These are phyloP conservation scores for Alternaria sp. DNA, from an alignment of 2,329 filamentous ascomycete genomes.

Conservation along the genomic window DNA sequence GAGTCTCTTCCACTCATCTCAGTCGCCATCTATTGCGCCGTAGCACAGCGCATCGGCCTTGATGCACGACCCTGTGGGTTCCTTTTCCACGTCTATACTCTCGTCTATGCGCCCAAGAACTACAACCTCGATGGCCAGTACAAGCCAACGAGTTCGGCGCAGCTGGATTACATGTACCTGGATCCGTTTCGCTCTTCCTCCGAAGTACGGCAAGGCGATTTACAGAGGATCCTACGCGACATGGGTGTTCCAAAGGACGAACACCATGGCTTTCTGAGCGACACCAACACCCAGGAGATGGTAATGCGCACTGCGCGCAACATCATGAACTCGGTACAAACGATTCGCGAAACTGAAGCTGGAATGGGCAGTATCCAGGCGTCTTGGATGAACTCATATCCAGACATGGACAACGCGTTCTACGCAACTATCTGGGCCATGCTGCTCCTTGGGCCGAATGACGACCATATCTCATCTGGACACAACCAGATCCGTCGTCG, in stretches of 20 bases:
- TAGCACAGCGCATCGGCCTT: conserved; percentile 77
- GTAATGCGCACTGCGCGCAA: conserved; percentile 80
- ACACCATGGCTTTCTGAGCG: conserved; percentile 64
- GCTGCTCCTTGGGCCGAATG: conserved; percentile 48
- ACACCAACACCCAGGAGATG: conserved; percentile 70
- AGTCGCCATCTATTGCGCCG: conserved; percentile 81
- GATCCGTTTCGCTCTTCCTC: conserved; percentile 77
- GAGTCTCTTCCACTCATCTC: conserved; percentile 87
- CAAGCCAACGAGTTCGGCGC: conserved; percentile 34
- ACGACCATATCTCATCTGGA: conserved; percentile 29
- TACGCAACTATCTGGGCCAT: conserved; percentile 78
- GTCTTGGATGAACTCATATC: conserved; percentile 37
- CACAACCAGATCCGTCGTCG: conserved; percentile 51
- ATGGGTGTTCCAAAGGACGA: conserved; percentile 52
- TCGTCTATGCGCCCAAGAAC: conserved; percentile 69
- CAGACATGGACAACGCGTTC: conserved; percentile 65
- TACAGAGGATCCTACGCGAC: conserved; percentile 66
- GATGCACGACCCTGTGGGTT: conserved; percentile 80
- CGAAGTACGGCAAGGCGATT: conserved; percentile 67
- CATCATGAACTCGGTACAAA: conserved; percentile 74
- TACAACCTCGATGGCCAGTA: conserved; percentile 57
- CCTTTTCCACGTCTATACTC: conserved; percentile 83
- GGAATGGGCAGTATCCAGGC: conserved; percentile 28
- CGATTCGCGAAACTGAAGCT: conserved; percentile 46
- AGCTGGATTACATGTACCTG: conserved; percentile 71